Evolutionary conservation across 805 yeast species (phyloP).

Genomic region (Sugiyamaella boreocaroliniensis): DNA sequence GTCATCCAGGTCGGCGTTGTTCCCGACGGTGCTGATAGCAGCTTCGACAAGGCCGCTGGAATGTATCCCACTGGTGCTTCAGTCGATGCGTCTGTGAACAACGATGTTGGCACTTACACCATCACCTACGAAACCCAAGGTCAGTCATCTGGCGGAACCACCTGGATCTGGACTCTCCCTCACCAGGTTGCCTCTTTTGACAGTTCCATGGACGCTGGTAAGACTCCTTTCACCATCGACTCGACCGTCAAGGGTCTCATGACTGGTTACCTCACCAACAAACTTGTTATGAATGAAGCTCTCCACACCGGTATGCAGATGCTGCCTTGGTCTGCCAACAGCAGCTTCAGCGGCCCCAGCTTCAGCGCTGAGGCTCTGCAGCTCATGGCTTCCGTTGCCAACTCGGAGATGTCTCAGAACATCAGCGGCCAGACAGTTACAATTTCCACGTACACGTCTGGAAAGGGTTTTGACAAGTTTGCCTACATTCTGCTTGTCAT

Average conservation of each 20-base stretch:
- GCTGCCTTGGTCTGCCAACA: conserved; percentile 50
- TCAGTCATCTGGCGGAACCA: conserved; percentile 35
- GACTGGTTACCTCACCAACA: conserved; percentile 32
- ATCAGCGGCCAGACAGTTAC: conserved; percentile 52
- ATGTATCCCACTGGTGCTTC: conserved; percentile 48
- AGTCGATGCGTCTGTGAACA: conserved; percentile 41
- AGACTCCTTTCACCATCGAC: conserved; percentile 34
- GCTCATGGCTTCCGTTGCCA: conserved; percentile 43
- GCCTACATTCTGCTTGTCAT: conserved; percentile 77
- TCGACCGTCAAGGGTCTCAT: conserved; percentile 44
- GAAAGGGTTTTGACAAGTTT: conserved; percentile 82
- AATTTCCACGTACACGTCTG: conserved; percentile 87
- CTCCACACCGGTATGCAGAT: conserved; percentile 43
- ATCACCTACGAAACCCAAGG: conserved; percentile 48
- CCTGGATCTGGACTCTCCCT: conserved; percentile 57
- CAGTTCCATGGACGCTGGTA: conserved; percentile 24
- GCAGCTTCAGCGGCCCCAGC: conserved; percentile 37
- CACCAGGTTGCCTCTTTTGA: conserved; percentile 51
- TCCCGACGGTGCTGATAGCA: conserved; percentile 26
- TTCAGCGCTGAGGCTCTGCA: conserved; percentile 34
- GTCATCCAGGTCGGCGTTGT: conserved; percentile 56
- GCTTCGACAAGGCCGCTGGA: conserved; percentile 65
- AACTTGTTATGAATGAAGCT: conserved; percentile 30
- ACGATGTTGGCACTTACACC: conserved; percentile 44
- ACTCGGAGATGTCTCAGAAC: conserved; percentile 49